These are phyloP conservation scores for Lactarius deliciosus DNA, from an alignment of 768 basidiomycete genomes.

Conservation along the genomic window DNA sequence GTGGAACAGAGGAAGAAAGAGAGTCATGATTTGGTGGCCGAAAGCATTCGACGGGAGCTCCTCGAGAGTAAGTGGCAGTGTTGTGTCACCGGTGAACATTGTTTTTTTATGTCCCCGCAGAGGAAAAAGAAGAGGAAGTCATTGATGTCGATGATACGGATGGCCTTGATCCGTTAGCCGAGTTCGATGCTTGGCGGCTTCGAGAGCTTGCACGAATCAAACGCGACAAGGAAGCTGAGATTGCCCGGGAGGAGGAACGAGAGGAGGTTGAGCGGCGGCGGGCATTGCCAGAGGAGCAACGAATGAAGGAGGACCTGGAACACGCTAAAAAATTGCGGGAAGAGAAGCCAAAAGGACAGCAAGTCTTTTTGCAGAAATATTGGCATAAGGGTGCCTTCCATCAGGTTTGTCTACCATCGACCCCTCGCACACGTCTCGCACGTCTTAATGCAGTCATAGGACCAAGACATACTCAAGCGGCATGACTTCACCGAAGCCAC, in stretches of 20 bases:
- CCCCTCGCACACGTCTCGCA: neutral
- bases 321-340: slow-evolving; percentile 77
- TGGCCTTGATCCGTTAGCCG: slow-evolving; percentile 80
- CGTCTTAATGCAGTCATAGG: slow-evolving; percentile 47
- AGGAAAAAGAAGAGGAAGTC: slow-evolving; percentile 80
- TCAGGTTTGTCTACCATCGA: slow-evolving; percentile 54
- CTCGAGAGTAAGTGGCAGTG: slow-evolving; percentile 72
- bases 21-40: slow-evolving; percentile 90
- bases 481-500: slow-evolving; percentile 91
- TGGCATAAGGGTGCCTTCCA: slow-evolving; percentile 99
- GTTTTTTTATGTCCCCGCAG: slow-evolving; percentile 42
- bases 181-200: slow-evolving; percentile 96
- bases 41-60: slow-evolving; percentile 88
- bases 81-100: slow-evolving; percentile 7
- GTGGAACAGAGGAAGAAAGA: slow-evolving; percentile 83
- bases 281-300: slow-evolving; percentile 90
- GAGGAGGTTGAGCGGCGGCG: slow-evolving; percentile 91
- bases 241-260: slow-evolving; percentile 77
- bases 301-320: slow-evolving; percentile 90
- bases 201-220: slow-evolving; percentile 93
- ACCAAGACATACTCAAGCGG: slow-evolving; percentile 78
- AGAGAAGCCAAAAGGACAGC: slow-evolving; percentile 87
- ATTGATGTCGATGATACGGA: slow-evolving; percentile 96
- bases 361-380: slow-evolving; percentile 95
- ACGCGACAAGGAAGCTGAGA: slow-evolving; percentile 86